A percentile compares a stretch with the other conserved stretches of the same genome.
phyloP scores from a whole-genome alignment of 148 eudicot species.

The Cornus kousa region DNA sequence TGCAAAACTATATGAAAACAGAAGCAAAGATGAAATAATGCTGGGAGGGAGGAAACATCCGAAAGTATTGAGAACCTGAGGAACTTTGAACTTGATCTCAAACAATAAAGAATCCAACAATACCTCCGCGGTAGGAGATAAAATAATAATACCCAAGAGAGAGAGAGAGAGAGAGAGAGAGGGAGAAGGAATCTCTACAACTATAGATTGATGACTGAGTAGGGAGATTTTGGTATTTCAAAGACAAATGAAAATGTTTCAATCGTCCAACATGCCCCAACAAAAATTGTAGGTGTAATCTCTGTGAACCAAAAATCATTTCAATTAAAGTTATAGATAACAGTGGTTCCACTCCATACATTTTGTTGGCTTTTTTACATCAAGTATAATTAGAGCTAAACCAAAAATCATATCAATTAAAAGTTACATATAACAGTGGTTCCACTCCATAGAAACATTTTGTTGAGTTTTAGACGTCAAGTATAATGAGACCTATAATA shows the following conservation, averaged over 20 bases:
- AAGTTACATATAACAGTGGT: no score
- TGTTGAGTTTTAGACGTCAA: no score
- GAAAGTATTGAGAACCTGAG: not conserved
- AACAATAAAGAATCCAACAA: slow-evolving; percentile 5
- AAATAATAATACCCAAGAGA: no score
- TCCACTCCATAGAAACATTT: not conserved
- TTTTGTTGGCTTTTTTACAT: no score
- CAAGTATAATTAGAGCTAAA: no score
- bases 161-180: not conserved
- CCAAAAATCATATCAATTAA: no score
- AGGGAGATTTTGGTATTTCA: not conserved
- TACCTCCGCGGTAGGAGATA: not conserved
- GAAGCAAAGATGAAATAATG: slow-evolving; percentile 3
- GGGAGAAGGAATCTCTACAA: not conserved
- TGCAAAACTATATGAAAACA: slow-evolving; percentile 67
- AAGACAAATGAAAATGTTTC: not conserved
- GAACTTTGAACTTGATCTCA: slow-evolving; percentile 5
- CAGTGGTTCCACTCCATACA: not conserved
- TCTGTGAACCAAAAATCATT: no score
- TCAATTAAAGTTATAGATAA: not conserved
- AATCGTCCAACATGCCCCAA: not conserved
- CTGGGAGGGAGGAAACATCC: not conserved
- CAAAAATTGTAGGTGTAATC: not conserved
- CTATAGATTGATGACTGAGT: not conserved
- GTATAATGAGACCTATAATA: no score